Base-by-base conservation (phyloP, 768 basidiomycete genomes). In the Crepidotus variabilis region DNA sequence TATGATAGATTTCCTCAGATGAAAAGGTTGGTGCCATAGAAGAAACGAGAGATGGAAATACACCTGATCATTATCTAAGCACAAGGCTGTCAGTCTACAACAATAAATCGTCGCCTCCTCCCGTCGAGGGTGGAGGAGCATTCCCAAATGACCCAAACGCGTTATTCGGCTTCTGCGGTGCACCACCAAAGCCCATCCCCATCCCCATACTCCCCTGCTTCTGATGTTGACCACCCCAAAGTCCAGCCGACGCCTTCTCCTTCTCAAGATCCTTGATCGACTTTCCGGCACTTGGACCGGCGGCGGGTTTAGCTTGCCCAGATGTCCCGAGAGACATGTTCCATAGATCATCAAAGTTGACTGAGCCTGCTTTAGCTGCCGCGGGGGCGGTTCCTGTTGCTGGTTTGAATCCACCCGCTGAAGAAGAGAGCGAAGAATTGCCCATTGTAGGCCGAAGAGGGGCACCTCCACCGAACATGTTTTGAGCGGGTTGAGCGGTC, bases 331-430 rank as follows among this genome's bases (percentile, higher is more conserved):
- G 79, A 1, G 88, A 90, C 79, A 94, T 78, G 20, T 82, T 82
- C 90, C 91, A 97, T 61, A 97, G 69, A 67, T 97, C 94, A 60
- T 94, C 94, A 65, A 96, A 97, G 64, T 85, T 86, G 55, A 59
- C 60, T 18, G 22, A 20, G 23, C 54, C 57, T 57, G 65, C 64
- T 36, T 56, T 55, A 28, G 80, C 73, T 55, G 69, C 64, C 46
- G 66, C 58, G 3, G 46, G 34, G 20, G 33, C 23, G 16, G 47
- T 52, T 23, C 18, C 56, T 24, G 65, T 63, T n/a, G 63, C 57
- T 35, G 84, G 63, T 64, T 79, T 67, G 64, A 76, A 67, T 16
- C 74, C 66, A 14, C 72, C 56, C 32, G 68, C 61, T 16, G 73
- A 57, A 33, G 64, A 61, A 10, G 69, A 64, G 51, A 64, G 55